phyloP scores from a whole-genome alignment of 1,139 yeast genomes.

The Suzukiozyma palmioleophila region DNA sequence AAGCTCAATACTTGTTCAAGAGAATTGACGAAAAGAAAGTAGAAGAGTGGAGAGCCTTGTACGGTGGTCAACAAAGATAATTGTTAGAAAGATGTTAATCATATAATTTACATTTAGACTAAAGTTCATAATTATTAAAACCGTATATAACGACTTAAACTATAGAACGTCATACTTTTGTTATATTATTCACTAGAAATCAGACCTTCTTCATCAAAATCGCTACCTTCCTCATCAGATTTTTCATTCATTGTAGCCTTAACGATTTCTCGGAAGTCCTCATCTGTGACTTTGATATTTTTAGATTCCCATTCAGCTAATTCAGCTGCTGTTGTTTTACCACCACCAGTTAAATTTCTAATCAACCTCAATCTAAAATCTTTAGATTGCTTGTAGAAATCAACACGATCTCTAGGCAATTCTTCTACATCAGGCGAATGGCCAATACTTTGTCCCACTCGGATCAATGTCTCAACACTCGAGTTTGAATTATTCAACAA shows the following conservation, averaged over 20 bases:
- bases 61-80: slow-evolving; percentile 63
- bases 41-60: slow-evolving; percentile 80
- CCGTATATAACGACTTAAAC: too few relatives aligned
- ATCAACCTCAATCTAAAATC: slow-evolving; percentile 51
- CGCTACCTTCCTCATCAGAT: slow-evolving; percentile 11
- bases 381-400: slow-evolving; percentile 45
- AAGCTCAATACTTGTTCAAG: slow-evolving; percentile 85
- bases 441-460: slow-evolving; percentile 92
- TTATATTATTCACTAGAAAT: slow-evolving; percentile 1
- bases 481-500: slow-evolving; percentile 61
- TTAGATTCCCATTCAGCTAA: slow-evolving; percentile 38
- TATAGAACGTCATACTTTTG: neutral
- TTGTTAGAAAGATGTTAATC: neutral
- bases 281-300: slow-evolving; percentile 20
- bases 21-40: slow-evolving; percentile 89
- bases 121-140: neutral
- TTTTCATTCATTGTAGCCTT: slow-evolving; percentile 9
- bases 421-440: slow-evolving; percentile 55
- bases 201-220: slow-evolving; percentile 13
- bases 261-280: slow-evolving; percentile 13
- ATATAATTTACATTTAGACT: neutral
- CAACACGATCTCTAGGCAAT: slow-evolving; percentile 42
- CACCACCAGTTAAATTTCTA: slow-evolving; percentile 59
- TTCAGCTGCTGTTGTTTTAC: slow-evolving; percentile 26
- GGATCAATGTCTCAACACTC: slow-evolving; percentile 73